Evolutionary conservation across 371 early-diverging fungal species (phyloP), one percentile per base, ranked within the genome.

Genomic region (Rhizopus microsporus): DNA sequence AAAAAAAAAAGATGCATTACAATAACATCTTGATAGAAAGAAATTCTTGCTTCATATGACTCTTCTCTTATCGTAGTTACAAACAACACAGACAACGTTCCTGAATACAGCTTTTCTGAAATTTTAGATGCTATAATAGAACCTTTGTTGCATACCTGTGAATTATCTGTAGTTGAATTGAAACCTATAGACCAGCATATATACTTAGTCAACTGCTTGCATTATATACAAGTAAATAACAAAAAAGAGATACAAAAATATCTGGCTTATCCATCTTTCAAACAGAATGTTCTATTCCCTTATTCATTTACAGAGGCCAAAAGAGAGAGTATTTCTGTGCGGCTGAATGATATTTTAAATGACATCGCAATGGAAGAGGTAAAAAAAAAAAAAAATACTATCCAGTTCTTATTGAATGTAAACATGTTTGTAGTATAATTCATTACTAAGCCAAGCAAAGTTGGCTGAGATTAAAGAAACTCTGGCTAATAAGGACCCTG

Each of bases 41-140:
- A 90, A 59, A 87, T 93, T 35, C 79, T 91, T 75, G 84, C 87
- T 17, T 88, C 90, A 0, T 91, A 91, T 61, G 90, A 91, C 40
- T 81, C 86, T 1, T 88, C 90, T 0, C 77, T 88, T 47, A 74
- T 89, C 29, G 70, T 82, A 4, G 64, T 68, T 12, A 65, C 70
- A 10, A 59, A 63, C 4, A 58, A 47, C 12, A 59, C 65, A 0
- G 74, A 69, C 34, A 63, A 65, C 6, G 54, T 69, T 9, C 76
- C 77, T 7, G 82, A 82, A 54, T 68, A 75, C 54, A 78, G 86
- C 48, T 87, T 91, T 75, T 72, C 75, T 12, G 75, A 81, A 17
- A 87, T 88, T 9, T 55, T 92, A 40, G 73, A 81, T 55, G 87
- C 90, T 0, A 73, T 88, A n/a, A 67, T 91, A 34, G 89, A 90